Conservation (phyloP, 306 rosid genomes). For the Prunus persica region DNA sequence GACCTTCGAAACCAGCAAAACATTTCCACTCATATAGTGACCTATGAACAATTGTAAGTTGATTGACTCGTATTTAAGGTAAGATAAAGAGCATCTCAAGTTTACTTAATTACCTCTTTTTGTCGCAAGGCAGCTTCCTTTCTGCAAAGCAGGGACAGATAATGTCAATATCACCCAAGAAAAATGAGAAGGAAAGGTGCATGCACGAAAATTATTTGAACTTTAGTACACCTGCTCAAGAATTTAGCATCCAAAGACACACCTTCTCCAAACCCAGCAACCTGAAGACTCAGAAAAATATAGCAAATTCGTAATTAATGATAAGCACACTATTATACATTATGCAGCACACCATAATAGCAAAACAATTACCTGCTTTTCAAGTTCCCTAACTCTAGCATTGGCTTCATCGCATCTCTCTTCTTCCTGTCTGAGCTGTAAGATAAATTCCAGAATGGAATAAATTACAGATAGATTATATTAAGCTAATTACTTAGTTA, state of each 20-base stretch:
- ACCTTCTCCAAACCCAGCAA: constrained; percentile 92
- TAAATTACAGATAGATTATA: constrained; percentile 21
- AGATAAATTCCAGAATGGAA: constrained; percentile 24
- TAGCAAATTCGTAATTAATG: constrained; percentile 16
- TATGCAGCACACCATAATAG: constrained; percentile 11
- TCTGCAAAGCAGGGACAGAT: constrained; percentile 46
- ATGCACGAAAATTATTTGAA: constrained; percentile 23
- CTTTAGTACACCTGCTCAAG: constrained; percentile 76
- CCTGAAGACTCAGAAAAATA: constrained; percentile 47
- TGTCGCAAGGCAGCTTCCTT: constrained; percentile 88
- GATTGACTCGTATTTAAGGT: not conserved
- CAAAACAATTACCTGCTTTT: constrained; percentile 70
- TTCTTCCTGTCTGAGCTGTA: constrained; percentile 89
- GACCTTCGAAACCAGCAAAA: not conserved
- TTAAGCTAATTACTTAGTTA: constrained; percentile 5
- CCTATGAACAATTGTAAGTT: not conserved
- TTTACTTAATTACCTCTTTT: constrained; percentile 68
- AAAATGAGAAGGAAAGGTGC: constrained; percentile 21
- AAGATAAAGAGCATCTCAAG: constrained; percentile 18
- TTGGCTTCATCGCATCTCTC: constrained; percentile 77
- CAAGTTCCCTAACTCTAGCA: constrained; percentile 84
- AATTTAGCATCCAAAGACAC: constrained; percentile 98
- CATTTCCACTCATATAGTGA: not conserved
- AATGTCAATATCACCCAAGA: constrained; percentile 24
- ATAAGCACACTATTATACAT: not conserved